Evolutionary conservation across 768 basidiomycete genomes (phyloP).

Genomic region (Obba rivulosa): DNA sequence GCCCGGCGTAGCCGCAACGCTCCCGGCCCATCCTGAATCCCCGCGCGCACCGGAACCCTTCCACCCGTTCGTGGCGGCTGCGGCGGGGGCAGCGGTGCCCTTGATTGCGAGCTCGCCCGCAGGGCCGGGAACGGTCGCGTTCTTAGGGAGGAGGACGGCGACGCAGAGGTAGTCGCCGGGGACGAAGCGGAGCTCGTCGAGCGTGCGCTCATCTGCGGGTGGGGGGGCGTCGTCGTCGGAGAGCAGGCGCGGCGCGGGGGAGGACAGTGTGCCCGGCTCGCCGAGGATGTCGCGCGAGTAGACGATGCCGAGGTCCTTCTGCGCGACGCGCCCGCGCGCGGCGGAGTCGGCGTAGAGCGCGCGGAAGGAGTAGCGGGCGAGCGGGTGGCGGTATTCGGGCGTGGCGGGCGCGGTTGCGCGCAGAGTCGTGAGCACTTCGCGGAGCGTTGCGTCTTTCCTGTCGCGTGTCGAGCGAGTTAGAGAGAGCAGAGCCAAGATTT

Average conservation of each 20-base stretch:
- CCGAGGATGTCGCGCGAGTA: conserved; percentile 83
- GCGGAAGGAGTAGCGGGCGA: conserved; percentile 77
- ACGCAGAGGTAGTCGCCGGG: conserved; percentile 78
- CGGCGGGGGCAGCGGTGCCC: conserved; percentile 34
- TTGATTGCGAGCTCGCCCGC: conserved; percentile 51
- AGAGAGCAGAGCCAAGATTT: neutral
- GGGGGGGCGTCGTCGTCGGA: conserved; percentile 37
- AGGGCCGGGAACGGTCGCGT: conserved; percentile 32
- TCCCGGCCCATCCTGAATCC: conserved; percentile 47
- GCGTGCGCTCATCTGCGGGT: conserved; percentile 47
- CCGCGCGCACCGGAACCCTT: conserved; percentile 29
- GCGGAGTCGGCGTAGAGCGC: conserved; percentile 73
- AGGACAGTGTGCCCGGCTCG: conserved; percentile 60
- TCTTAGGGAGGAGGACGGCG: conserved; percentile 72
- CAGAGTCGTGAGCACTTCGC: conserved; percentile 73
- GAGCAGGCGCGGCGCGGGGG: conserved; percentile 54
- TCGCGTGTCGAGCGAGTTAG: conserved; percentile 1
- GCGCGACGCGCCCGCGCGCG: conserved; percentile 63
- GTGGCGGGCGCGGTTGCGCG: conserved; percentile 65
- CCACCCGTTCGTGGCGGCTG: conserved; percentile 27
- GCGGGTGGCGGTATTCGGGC: conserved; percentile 73
- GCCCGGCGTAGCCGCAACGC: conserved; percentile 27
- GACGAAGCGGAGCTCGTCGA: conserved; percentile 75
- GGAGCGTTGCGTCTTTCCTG: conserved; percentile 81
- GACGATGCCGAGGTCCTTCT: conserved; percentile 78